These are phyloP conservation scores for Bidens hawaiensis DNA, from an alignment of 140 eudicot species.

Conservation along the genomic window DNA sequence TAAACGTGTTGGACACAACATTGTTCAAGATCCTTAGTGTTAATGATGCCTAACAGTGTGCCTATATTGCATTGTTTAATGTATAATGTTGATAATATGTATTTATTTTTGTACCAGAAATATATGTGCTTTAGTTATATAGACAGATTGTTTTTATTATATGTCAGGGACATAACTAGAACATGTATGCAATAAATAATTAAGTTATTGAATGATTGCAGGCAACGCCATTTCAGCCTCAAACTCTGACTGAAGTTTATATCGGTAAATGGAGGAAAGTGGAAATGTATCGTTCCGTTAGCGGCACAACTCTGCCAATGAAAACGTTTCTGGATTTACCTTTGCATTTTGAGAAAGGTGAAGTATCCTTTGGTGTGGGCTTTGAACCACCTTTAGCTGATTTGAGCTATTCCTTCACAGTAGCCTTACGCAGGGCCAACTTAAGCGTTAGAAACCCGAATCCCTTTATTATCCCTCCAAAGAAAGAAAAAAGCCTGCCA, in stretches of 20 bases:
- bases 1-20: neutral
- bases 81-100: neutral
- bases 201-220: slow-evolving; percentile 33
- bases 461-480: slow-evolving; percentile 52
- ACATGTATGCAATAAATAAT: neutral
- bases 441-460: slow-evolving; percentile 76
- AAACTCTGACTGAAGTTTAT: slow-evolving; percentile 62
- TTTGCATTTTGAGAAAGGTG: slow-evolving; percentile 74
- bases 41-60: neutral
- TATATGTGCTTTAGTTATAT: slow-evolving; percentile 19
- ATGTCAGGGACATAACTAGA: slow-evolving; percentile 12
- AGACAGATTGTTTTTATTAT: neutral
- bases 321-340: slow-evolving; percentile 77
- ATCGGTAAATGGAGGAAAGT: slow-evolving; percentile 94
- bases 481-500: slow-evolving; percentile 90
- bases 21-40: neutral
- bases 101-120: slow-evolving; percentile 3
- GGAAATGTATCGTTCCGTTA: slow-evolving; percentile 72
- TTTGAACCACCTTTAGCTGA: slow-evolving; percentile 84
- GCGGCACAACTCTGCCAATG: slow-evolving; percentile 93
- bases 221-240: slow-evolving; percentile 98
- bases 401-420: slow-evolving; percentile 85
- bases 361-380: slow-evolving; percentile 77
- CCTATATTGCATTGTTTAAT: neutral
- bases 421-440: slow-evolving; percentile 95